Evolutionary conservation across 768 basidiomycete species (phyloP), one percentile per base, ranked within the genome.

Genomic region (Lactarius vividus): DNA sequence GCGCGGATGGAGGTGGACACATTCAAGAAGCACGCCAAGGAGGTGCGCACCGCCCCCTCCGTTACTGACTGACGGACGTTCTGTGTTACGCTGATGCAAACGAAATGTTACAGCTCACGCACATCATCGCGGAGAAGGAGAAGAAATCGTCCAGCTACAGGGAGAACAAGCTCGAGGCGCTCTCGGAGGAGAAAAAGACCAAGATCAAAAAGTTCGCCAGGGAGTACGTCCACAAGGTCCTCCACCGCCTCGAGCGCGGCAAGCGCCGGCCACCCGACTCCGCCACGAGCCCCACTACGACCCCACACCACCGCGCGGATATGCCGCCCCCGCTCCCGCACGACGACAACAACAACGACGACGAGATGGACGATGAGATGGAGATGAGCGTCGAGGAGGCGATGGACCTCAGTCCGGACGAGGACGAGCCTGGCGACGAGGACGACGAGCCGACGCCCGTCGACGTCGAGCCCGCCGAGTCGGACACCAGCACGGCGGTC

Each of bases 11-110:
- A 87, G 62, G 83, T 84, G 58, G 94, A 97, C 8, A 75, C 81
- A 61, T 98, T 98, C 84, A 99, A 99, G 82, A 88, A 88, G 74
- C 87, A 97, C 73, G 97, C 97, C 2, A 94, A 94, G 74, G 94
- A 98, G 85, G 96, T 94, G 68, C 66, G n/a, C n/a, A n/a, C n/a
- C n/a, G n/a, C n/a, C n/a, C n/a, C n/a, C n/a, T n/a, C n/a, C n/a
- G n/a, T n/a, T n/a, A n/a, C n/a, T n/a, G 31, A n/a, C n/a, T n/a
- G n/a, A n/a, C n/a, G n/a, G n/a, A 31, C 31, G 31, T 31, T 31
- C 31, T 8, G 31, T 31, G 31, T 31, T 31, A 11, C 35, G 35
- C 35, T 35, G 35, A 35, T 35, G 35, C n/a, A n/a, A n/a, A n/a
- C n/a, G n/a, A n/a, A n/a, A n/a, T n/a, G n/a, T n/a, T 15, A 35